Percentiles rank a stretch among this genome's conserved stretches.
Conservation (phyloP, 1,284 basidiomycete species). For the Stygiomarasmius scandens region DNA sequence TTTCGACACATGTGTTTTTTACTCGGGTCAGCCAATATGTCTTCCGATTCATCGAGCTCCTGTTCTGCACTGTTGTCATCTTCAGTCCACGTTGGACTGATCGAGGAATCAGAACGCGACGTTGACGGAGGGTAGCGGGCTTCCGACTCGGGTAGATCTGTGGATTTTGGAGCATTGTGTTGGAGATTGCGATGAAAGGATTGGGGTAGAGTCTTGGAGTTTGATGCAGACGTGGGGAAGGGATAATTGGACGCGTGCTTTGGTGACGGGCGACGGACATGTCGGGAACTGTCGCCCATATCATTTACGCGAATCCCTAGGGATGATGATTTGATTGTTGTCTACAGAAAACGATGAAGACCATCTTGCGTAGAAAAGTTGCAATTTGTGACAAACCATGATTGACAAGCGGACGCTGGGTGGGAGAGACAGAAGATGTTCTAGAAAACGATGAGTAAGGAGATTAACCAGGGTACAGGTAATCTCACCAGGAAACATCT, state of each 20-base stretch:
- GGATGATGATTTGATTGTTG: neutral
- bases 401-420: neutral
- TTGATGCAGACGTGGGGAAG: neutral
- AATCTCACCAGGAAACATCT: neutral
- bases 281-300: neutral
- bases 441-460: neutral
- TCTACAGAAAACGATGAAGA: neutral
- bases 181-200: too few relatives aligned
- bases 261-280: neutral
- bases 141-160: too few relatives aligned
- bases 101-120: neutral
- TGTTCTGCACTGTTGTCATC: neutral
- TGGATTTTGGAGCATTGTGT: too few relatives aligned
- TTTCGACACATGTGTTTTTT: slow-evolving; percentile 66
- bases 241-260: neutral
- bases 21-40: neutral
- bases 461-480: neutral
- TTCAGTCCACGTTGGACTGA: neutral
- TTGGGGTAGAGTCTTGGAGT: too few relatives aligned
- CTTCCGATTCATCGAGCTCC: neutral
- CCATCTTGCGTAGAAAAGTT: neutral
- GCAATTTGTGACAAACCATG: neutral
- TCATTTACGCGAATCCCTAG: neutral
- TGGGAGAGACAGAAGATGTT: neutral
- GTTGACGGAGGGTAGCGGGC: neutral